A percentile compares a stretch with the other conserved stretches of the same genome.
Evolutionary conservation across 805 yeast genomes (phyloP).

Genomic region (Candida ovalis): DNA sequence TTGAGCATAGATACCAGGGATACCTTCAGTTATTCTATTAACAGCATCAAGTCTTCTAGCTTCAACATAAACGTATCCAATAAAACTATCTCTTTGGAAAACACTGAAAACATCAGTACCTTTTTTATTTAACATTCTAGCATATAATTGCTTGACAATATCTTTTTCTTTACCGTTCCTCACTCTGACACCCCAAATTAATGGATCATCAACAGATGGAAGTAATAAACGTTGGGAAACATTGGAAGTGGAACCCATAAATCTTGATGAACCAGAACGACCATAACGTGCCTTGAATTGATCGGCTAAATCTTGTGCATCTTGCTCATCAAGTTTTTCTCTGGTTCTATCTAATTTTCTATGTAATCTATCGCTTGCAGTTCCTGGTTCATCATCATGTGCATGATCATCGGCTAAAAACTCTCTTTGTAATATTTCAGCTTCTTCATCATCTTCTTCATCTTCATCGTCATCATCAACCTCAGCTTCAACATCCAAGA

Average conservation of each 20-base stretch:
- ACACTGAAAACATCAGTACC: constrained; percentile 82
- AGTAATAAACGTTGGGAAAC: constrained; percentile 90
- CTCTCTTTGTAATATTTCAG: constrained; percentile 82
- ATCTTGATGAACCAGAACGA: constrained; percentile 72
- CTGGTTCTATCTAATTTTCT: constrained; percentile 82
- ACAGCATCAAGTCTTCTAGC: constrained; percentile 93
- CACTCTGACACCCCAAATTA: constrained; percentile 93
- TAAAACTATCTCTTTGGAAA: constrained; percentile 90
- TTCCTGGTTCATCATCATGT: constrained; percentile 49
- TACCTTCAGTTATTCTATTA: constrained; percentile 80
- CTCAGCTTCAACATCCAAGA: constrained; percentile 97
- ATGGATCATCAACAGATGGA: constrained; percentile 95
- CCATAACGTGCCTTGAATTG: constrained; percentile 91
- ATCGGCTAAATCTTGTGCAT: constrained; percentile 91
- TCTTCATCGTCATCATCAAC: constrained; percentile 98
- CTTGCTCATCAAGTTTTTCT: constrained; percentile 86
- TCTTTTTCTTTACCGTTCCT: constrained; percentile 92
- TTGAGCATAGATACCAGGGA: constrained; percentile 72
- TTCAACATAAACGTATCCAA: constrained; percentile 90
- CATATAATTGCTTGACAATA: constrained; percentile 75
- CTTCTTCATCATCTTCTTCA: constrained; percentile 89
- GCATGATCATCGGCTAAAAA: constrained; percentile 75
- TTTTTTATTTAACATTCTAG: constrained; percentile 75
- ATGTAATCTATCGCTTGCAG: constrained; percentile 67
- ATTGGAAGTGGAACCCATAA: constrained; percentile 77